Percentiles rank a stretch among this genome's conserved stretches.
Evolutionary conservation across 2,329 filamentous ascomycete species (phyloP).

Genomic region (Pseudogymnoascus sp.): DNA sequence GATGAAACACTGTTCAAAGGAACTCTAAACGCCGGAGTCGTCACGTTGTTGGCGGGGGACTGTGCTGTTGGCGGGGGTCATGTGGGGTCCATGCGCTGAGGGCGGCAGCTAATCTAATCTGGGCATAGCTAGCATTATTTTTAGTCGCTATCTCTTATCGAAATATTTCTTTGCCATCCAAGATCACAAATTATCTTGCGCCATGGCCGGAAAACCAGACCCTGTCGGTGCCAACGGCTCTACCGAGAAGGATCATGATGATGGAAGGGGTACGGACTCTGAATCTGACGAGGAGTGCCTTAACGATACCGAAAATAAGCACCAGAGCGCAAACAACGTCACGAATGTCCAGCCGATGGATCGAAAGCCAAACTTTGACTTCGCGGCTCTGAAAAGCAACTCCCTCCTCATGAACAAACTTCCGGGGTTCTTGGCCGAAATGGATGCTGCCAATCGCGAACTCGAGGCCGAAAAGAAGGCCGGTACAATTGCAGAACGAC

Average conservation of each 20-base stretch:
- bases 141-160: conserved; percentile 8
- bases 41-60: conserved; percentile 3
- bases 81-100: conserved; percentile 6
- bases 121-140: neutral
- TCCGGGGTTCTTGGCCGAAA: conserved; percentile 16
- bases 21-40: conserved; percentile 7
- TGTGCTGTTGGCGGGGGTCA: neutral
- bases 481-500: conserved; percentile 11
- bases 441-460: conserved; percentile 20
- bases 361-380: conserved; percentile 16
- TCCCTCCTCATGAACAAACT: conserved; percentile 10
- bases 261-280: neutral
- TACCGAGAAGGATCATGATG: neutral
- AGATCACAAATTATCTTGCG: neutral
- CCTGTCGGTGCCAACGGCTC: neutral
- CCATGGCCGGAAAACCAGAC: conserved; percentile 3
- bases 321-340: conserved; percentile 7
- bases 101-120: neutral
- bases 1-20: conserved; percentile 7
- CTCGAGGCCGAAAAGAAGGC: conserved; percentile 14
- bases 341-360: conserved; percentile 19
- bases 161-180: conserved; percentile 7
- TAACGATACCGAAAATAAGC: neutral
- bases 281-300: neutral
- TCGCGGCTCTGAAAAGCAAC: conserved; percentile 10